Percentiles rank a stretch among this genome's conserved stretches.
These are phyloP conservation scores for Russula emetica DNA, from an alignment of 768 basidiomycete genomes.

Conservation along the genomic window DNA sequence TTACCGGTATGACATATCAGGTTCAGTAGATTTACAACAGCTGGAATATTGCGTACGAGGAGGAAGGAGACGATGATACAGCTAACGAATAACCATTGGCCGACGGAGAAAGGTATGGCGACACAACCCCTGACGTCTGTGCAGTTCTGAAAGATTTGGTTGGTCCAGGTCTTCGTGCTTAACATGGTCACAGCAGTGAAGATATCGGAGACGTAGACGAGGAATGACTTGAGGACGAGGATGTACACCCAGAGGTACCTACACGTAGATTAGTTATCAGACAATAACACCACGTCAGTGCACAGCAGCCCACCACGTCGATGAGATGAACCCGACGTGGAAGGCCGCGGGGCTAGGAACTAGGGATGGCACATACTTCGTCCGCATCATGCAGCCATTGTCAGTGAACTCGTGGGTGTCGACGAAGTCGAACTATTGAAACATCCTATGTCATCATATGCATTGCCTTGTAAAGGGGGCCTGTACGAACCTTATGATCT, in stretches of 20 bases:
- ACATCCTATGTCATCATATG: conserved; percentile 6
- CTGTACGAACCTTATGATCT: conserved; percentile 82
- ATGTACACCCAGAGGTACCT: conserved; percentile 94
- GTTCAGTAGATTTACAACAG: neutral
- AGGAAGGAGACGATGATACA: conserved; percentile 99
- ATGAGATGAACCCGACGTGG: neutral
- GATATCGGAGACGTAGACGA: conserved; percentile 96
- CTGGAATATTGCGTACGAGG: conserved; percentile 50
- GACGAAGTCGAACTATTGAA: conserved; percentile 86
- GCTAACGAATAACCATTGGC: conserved; percentile 95
- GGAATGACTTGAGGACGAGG: conserved; percentile 90
- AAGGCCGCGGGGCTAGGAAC: neutral
- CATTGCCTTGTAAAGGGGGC: neutral
- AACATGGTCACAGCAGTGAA: conserved; percentile 98
- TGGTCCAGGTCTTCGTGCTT: conserved; percentile 84
- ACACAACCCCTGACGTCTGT: conserved; percentile 59
- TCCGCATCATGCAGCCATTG: conserved; percentile 78
- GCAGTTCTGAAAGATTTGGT: conserved; percentile 83
- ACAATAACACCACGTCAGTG: neutral
- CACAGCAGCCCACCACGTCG: neutral
- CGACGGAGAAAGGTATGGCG: conserved; percentile 80
- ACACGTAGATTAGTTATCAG: conserved; percentile 3
- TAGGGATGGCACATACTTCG: conserved; percentile 54
- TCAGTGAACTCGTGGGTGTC: conserved; percentile 90
- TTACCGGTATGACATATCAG: neutral